These are phyloP conservation scores for Suillus spraguei DNA, from an alignment of 768 basidiomycete genomes.

Conservation along the genomic window DNA sequence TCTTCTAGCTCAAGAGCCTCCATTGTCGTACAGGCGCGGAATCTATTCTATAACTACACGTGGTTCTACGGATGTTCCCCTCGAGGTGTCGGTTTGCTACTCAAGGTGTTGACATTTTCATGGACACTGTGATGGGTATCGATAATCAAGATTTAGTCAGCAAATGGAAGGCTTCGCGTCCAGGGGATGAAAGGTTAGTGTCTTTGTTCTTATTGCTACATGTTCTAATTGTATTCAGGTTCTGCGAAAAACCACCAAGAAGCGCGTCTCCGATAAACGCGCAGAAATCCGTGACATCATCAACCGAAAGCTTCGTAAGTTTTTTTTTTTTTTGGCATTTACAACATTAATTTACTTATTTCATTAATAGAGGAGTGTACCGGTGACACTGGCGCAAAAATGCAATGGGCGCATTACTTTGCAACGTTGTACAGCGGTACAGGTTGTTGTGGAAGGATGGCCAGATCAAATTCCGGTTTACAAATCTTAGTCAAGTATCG, in stretches of 20 bases:
- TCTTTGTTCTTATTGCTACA: background rate
- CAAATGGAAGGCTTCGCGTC: slow-evolving; percentile 16
- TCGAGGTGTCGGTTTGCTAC: slow-evolving; percentile 13
- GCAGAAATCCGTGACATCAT: no score
- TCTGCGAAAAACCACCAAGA: slow-evolving; percentile 8
- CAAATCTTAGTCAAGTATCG: background rate
- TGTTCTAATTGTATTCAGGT: background rate
- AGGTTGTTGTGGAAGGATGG: slow-evolving; percentile 1
- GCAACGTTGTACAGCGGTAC: no score
- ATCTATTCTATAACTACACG: background rate
- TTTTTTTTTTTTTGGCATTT: no score
- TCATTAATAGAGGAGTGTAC: no score
- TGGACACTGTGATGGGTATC: slow-evolving; percentile 9
- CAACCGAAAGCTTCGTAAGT: no score
- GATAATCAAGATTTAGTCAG: slow-evolving; percentile 15
- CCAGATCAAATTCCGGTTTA: background rate
- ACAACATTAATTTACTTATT: no score
- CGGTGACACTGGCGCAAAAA: no score
- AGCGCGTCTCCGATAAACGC: background rate
- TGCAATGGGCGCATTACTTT: slow-evolving; percentile 11
- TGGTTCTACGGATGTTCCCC: slow-evolving; percentile 1
- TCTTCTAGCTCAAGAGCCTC: slow-evolving; percentile 7
- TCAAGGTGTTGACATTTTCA: slow-evolving; percentile 11
- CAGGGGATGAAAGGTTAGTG: slow-evolving; percentile 14
- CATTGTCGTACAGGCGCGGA: background rate